phyloP scores from a whole-genome alignment of 352 stramenopile species.

The Phytopythium mirpurense region DNA sequence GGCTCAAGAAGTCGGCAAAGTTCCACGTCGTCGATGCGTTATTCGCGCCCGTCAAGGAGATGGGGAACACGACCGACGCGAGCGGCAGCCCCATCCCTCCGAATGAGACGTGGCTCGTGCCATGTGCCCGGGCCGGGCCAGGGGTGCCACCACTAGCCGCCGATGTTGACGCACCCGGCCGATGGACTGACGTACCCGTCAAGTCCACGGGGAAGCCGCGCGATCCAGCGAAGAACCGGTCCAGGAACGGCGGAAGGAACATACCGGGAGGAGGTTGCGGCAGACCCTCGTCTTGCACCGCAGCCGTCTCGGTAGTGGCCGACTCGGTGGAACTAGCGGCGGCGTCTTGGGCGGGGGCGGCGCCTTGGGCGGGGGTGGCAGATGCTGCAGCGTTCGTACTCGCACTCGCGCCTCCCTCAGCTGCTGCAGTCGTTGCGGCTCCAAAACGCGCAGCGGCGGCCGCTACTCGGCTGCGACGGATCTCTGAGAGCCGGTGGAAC shows the following conservation, averaged over 20 bases:
- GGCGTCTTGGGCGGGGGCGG: too few relatives aligned
- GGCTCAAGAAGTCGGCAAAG: constrained; percentile 45
- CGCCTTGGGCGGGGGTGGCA: background rate
- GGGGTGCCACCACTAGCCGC: background rate
- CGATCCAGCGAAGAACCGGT: background rate
- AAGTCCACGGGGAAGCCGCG: constrained; percentile 18
- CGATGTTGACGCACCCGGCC: background rate
- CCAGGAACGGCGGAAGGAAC: constrained; percentile 4
- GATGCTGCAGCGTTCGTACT: background rate
- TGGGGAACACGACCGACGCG: constrained; percentile 51
- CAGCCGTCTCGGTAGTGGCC: background rate
- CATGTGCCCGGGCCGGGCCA: constrained; percentile 6
- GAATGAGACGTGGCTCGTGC: constrained; percentile 25
- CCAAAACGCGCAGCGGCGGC: background rate
- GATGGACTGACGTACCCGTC: background rate
- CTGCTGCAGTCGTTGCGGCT: background rate
- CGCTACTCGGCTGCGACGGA: background rate
- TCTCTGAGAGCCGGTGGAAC: background rate
- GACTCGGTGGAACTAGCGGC: background rate
- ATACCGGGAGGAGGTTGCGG: background rate
- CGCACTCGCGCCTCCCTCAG: background rate
- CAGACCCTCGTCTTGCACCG: background rate
- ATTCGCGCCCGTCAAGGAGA: constrained; percentile 35
- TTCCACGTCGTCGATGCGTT: constrained; percentile 52
- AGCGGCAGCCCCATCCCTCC: constrained; percentile 30